phyloP scores from a whole-genome alignment of 1,284 basidiomycete species.

The Cryptococcus depauperatus region DNA sequence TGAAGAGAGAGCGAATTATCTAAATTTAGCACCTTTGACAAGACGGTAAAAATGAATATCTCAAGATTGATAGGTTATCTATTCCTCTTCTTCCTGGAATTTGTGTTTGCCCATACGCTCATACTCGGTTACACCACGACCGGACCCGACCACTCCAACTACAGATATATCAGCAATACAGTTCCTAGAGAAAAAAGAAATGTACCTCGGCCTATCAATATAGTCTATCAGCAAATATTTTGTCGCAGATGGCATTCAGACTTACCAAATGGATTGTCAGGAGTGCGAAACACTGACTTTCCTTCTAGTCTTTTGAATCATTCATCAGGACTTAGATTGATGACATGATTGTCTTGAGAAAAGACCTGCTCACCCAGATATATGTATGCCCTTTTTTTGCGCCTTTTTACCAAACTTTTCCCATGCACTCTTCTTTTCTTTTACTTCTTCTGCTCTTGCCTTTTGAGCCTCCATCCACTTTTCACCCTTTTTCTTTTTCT shows the following conservation, averaged over 20 bases:
- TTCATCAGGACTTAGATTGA: not conserved
- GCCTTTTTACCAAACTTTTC: constrained; percentile 97
- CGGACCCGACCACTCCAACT: constrained; percentile 93
- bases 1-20: too few relatives aligned
- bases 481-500: constrained; percentile 73
- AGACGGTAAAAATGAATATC: too few relatives aligned
- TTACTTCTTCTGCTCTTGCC: constrained; percentile 82
- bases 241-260: too few relatives aligned
- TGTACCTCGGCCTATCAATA: constrained; percentile 17
- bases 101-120: constrained; percentile 67
- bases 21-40: not conserved
- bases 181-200: constrained; percentile 3
- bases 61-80: too few relatives aligned
- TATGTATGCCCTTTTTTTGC: constrained; percentile 84
- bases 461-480: constrained; percentile 83
- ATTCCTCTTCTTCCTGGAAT: constrained; percentile 52
- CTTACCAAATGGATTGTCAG: constrained; percentile 83
- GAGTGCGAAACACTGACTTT: constrained; percentile 91
- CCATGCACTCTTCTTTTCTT: constrained; percentile 78
- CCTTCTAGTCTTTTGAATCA: constrained; percentile 64
- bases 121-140: constrained; percentile 83
- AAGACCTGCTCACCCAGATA: constrained; percentile 69
- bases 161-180: constrained; percentile 5
- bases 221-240: not conserved
- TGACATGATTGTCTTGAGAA: too few relatives aligned